Base-by-base conservation (phyloP, 768 basidiomycete species). In the Hemileccinum rubropunctum region DNA sequence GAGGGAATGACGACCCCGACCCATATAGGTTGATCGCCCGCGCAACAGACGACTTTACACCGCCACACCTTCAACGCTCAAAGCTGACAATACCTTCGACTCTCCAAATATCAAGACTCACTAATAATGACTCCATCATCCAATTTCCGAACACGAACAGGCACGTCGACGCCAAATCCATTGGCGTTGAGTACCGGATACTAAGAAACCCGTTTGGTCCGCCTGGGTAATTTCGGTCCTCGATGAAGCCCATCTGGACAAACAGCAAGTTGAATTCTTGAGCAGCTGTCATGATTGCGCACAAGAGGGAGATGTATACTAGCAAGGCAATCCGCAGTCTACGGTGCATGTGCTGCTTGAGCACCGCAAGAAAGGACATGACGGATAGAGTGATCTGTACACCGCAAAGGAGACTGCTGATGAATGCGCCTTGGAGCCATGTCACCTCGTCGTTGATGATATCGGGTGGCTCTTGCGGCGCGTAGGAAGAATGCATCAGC, bases 341-440 rank as follows among this genome's bases (percentile, higher is more conserved):
- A 17, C 14, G 56, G 11, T 9, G 42, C 20, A 58, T 23, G 23
- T n/a, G 36, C 14, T 58, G 56, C 35, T 40, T 54, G 44, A 60
- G 50, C 8, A 60, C 59, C 0, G 52, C 51, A 11, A 54, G 18
- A 32, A 60, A 60, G 45, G 59, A 58, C 42, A 61, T 45, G 45
- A 8, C 12, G 6, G 60, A 61, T 10, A 60, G 52, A 10, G 56
- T 52, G 39, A 58, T 50, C 18, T 61, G 59, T 20, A 55, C 18
- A 3, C 59, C 59, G 9, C 59, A 60, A 40, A 61, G 48, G 27
- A 60, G 50, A 18, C 48, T 58, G 40, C 59, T 40, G 27, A 60
- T 14, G 33, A 61, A 58, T 9, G 59, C 59, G 42, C 59, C 59
- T 47, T 60, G 59, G 7, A 60, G 59, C 59, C 59, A 60, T 27